phyloP scores from a whole-genome alignment of 169 alveolate genomes.

The Cardiosporidium cionae region DNA sequence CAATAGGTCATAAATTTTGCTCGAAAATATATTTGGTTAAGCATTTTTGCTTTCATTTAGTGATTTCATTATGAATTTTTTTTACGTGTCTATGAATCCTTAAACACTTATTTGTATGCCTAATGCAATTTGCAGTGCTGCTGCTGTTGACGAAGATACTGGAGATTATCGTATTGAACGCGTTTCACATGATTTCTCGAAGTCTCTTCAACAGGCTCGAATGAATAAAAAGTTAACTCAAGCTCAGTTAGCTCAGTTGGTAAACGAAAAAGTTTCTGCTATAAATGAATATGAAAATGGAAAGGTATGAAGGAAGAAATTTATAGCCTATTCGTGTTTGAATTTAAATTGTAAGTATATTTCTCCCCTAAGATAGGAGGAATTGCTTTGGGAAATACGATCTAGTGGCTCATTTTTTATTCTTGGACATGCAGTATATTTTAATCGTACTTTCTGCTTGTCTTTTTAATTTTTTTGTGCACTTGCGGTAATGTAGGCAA shows the following conservation, averaged over 20 bases:
- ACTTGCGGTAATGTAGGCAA: constrained; percentile 21
- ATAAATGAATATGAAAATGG: constrained; percentile 45
- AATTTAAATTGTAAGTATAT: neutral
- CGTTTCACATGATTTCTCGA: constrained; percentile 44
- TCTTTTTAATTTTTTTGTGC: neutral
- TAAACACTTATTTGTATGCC: too few relatives aligned
- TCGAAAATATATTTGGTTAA: too few relatives aligned
- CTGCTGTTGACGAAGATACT: constrained; percentile 39
- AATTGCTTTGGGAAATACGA: neutral
- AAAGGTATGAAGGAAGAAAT: neutral
- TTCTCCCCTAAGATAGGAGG: neutral
- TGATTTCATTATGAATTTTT: too few relatives aligned
- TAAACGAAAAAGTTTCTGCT: constrained; percentile 49
- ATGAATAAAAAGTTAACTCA: constrained; percentile 42
- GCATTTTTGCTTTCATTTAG: too few relatives aligned
- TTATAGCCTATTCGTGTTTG: neutral
- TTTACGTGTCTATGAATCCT: too few relatives aligned
- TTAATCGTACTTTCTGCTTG: neutral
- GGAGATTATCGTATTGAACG: constrained; percentile 43
- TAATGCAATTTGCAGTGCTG: constrained; percentile 42
- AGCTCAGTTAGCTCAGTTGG: constrained; percentile 46
- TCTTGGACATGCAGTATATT: neutral
- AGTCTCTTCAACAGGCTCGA: constrained; percentile 44
- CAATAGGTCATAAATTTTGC: too few relatives aligned
- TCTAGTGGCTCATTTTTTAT: neutral